phyloP scores from a whole-genome alignment of 2,329 filamentous ascomycete species.

The Alternaria brassicicola region DNA sequence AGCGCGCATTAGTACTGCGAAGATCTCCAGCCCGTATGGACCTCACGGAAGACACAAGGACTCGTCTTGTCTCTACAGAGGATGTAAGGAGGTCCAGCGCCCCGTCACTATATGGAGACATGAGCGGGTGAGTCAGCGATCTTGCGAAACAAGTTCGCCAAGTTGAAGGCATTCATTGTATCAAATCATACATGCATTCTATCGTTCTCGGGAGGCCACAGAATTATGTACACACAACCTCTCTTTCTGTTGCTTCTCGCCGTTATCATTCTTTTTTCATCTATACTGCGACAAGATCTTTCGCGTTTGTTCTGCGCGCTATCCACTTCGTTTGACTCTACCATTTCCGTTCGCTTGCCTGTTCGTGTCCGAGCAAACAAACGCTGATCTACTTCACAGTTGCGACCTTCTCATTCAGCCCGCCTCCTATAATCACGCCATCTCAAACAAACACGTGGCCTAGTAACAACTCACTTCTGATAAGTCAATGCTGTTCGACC shows the following conservation, averaged over 20 bases:
- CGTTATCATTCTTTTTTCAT: neutral
- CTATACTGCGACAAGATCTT: neutral
- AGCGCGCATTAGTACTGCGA: neutral
- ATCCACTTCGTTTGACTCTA: neutral
- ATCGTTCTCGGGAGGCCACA: neutral
- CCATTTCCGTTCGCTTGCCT: neutral
- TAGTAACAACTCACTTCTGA: neutral
- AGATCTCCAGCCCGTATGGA: neutral
- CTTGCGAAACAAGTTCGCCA: neutral
- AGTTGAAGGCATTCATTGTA: slow-evolving; percentile 10
- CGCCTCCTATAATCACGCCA: neutral
- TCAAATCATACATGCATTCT: neutral
- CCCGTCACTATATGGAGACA: neutral
- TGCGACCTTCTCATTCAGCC: neutral
- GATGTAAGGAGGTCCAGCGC: neutral
- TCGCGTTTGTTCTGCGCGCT: neutral
- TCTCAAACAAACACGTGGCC: neutral
- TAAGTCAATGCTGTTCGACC: neutral
- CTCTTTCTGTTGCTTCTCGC: neutral
- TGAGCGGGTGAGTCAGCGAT: slow-evolving; percentile 1
- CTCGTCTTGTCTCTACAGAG: neutral
- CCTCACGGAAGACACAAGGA: neutral
- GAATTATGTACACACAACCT: neutral
- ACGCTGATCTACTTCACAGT: neutral
- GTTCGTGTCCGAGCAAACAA: neutral